Evolutionary conservation across 345 rosid genomes (phyloP).

Genomic region (Ceriops decandra): DNA sequence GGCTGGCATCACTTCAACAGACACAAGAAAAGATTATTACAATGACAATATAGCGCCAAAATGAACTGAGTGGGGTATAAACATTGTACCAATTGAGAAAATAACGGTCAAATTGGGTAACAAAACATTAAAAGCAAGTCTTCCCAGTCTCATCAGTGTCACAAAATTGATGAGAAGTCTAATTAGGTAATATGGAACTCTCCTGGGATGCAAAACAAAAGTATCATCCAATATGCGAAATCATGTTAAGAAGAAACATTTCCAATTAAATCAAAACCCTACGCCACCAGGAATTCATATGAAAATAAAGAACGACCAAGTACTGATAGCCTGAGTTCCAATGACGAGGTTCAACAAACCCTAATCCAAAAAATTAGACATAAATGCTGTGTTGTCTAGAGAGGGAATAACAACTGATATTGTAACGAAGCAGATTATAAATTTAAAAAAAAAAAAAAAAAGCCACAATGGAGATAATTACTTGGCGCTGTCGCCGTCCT

Average conservation of each 20-base stretch:
- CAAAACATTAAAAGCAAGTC: too few relatives aligned
- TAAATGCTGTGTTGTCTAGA: background rate
- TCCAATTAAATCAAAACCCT: background rate
- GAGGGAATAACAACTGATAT: background rate
- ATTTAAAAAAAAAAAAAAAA: background rate
- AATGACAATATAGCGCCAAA: slow-evolving; percentile 5
- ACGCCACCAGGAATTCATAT: background rate
- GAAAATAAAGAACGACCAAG: background rate
- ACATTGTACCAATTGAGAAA: background rate
- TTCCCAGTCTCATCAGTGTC: too few relatives aligned
- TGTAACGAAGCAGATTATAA: background rate
- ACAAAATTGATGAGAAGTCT: background rate
- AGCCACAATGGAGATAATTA: slow-evolving; percentile 23
- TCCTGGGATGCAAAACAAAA: background rate
- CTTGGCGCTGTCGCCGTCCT: slow-evolving; percentile 39
- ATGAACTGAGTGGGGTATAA: background rate
- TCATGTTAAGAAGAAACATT: background rate
- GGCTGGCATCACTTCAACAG: slow-evolving; percentile 22
- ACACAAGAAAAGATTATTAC: slow-evolving; percentile 6
- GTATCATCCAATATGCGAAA: too few relatives aligned
- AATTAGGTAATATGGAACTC: background rate
- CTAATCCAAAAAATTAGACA: background rate
- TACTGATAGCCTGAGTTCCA: background rate
- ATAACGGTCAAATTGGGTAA: too few relatives aligned
- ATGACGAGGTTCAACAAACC: background rate